Conservation (phyloP, 495 filamentous ascomycete genomes). For the Coniosporium apollinis region DNA sequence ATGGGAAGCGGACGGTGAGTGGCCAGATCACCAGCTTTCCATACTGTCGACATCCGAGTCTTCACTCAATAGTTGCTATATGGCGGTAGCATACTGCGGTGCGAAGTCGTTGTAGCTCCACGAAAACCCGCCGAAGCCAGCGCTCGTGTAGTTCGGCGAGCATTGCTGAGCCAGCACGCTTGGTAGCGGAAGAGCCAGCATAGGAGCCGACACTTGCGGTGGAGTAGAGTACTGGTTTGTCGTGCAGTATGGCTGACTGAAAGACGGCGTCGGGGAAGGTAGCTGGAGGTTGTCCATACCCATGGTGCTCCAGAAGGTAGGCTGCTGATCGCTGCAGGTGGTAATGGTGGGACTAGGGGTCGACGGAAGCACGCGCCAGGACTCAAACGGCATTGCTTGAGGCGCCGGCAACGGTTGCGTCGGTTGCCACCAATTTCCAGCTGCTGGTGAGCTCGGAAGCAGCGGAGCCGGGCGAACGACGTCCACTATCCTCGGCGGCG, state of each 20-base stretch:
- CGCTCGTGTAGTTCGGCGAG: conserved; percentile 44
- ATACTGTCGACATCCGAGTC: conserved; percentile 10
- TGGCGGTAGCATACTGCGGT: conserved; percentile 41
- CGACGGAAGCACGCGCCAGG: conserved; percentile 87
- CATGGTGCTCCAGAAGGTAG: conserved; percentile 69
- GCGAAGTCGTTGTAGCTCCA: conserved; percentile 53
- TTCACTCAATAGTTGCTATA: conserved; percentile 21
- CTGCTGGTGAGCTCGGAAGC: conserved; percentile 69
- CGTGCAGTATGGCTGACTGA: conserved; percentile 56
- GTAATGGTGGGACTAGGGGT: conserved; percentile 53
- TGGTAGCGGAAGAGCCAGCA: conserved; percentile 68
- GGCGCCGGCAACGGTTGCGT: conserved; percentile 30
- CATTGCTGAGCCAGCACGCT: conserved; percentile 80
- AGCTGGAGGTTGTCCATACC: conserved; percentile 51
- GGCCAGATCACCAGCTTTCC: conserved; percentile 14
- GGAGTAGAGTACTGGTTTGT: conserved; percentile 51
- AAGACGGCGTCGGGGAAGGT: conserved; percentile 59
- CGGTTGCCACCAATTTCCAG: conserved; percentile 65
- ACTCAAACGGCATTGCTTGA: conserved; percentile 59
- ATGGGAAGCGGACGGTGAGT: conserved; percentile 8
- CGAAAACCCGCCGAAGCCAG: conserved; percentile 57
- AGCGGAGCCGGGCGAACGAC: conserved; percentile 68
- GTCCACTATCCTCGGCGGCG: conserved; percentile 84
- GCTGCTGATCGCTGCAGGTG: conserved; percentile 49
- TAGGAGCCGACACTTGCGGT: conserved; percentile 36